These are phyloP conservation scores for Xylaria intraflava DNA, from an alignment of 495 filamentous ascomycete species.

Conservation along the genomic window DNA sequence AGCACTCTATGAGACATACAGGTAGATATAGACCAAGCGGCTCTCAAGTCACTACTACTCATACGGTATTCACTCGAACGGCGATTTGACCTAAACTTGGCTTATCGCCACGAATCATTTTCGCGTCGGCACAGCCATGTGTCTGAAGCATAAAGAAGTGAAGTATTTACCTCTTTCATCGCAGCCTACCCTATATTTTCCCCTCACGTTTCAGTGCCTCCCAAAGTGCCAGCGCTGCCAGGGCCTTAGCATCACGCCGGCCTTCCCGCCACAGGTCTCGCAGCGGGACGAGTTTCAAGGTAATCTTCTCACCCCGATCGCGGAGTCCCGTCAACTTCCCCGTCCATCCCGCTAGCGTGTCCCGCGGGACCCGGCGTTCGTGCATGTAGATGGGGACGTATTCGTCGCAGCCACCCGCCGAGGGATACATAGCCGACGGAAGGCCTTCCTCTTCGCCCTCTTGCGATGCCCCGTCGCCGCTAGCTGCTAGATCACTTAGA, in stretches of 20 bases:
- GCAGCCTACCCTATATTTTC: constrained; percentile 41
- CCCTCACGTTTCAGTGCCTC: constrained; percentile 61
- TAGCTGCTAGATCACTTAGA: constrained; percentile 64
- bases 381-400: constrained; percentile 72
- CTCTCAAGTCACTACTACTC: not conserved
- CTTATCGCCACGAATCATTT: not conserved
- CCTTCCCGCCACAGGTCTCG: constrained; percentile 72
- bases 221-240: constrained; percentile 73
- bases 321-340: constrained; percentile 74
- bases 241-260: constrained; percentile 68
- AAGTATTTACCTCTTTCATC: not conserved
- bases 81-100: not conserved
- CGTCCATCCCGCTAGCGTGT: constrained; percentile 59
- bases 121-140: not conserved
- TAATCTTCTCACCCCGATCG: constrained; percentile 78
- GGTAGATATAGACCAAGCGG: constrained; percentile 12
- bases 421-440: constrained; percentile 64
- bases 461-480: constrained; percentile 25
- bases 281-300: constrained; percentile 61
- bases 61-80: not conserved
- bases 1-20: constrained; percentile 30
- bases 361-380: constrained; percentile 58
- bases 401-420: constrained; percentile 77
- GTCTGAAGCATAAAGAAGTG: not conserved
- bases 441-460: constrained; percentile 40